Evolutionary conservation across 495 filamentous ascomycete species (phyloP), one percentile per base, ranked within the genome.

Genomic region (Copromyces sp.): DNA sequence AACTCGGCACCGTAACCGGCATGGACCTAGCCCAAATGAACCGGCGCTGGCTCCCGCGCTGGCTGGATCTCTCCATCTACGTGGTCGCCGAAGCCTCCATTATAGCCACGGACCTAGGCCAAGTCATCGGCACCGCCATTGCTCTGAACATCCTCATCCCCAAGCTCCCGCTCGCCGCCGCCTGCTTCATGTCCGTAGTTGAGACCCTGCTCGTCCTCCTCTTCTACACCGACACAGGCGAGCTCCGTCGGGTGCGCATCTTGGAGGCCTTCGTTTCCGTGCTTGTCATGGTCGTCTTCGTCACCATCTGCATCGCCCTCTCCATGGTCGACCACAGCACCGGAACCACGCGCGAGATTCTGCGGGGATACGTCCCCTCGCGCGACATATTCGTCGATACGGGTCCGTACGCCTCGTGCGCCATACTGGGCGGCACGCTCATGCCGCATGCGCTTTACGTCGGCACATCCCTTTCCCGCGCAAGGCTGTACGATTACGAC

Each of bases 1-100:
- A 80, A 68, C 71, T 81, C 3, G 79, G 79, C 2, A 81, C 79
- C 14, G 77, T 81, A 0, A 79, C 73, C 12, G 79, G 79, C 3
- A 69, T 81, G 24, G 75, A 80, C 73, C 74, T 80, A 38, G 72
- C 79, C 20, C 74, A 77, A 17, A 72, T 77, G 12, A 77, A 77
- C 53, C 74, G 77, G 9, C 74, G 71, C 12, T 79, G 75, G 47
- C 74, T 81, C 6, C 79, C 79, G 0, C 74, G 79, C 9, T 81
- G 79, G 79, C 72, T 81, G 0, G 76, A 80, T 69, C 75, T 77
- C 17, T 39, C 69, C 5, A 42, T 81, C 35, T 81, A 81, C 17
- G 77, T 45, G 3, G 69, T 81, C 40, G 79, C 79, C 38, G 79
- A 81, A 45, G 68, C 72, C 0, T 72, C 72, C 20, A 80, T 81